Evolutionary conservation across 106 monocot genomes (phyloP).

Genomic region (Dactylorhiza incarnata): DNA sequence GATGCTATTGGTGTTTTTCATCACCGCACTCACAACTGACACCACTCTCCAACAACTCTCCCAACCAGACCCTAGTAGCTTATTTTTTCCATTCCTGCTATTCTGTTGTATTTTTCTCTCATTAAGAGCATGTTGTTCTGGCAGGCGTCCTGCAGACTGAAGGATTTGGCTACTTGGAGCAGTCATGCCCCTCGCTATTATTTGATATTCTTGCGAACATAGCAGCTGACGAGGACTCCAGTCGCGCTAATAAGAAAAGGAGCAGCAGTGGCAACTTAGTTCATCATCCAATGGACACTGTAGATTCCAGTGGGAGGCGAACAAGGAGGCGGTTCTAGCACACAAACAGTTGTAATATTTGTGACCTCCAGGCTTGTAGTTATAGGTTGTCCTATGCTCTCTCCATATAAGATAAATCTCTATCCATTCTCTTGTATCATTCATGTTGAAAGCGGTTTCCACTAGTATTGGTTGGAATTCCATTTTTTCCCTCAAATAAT

Average conservation of each 20-base stretch:
- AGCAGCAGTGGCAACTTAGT: constrained; percentile 33
- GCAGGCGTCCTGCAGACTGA: constrained; percentile 88
- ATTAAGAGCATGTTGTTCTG: constrained; percentile 17
- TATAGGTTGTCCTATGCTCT: neutral
- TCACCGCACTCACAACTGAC: no score
- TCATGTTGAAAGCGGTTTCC: neutral
- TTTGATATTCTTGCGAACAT: constrained; percentile 61
- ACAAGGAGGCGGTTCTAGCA: constrained; percentile 40
- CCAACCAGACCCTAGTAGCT: neutral
- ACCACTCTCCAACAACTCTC: no score
- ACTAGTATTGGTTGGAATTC: neutral
- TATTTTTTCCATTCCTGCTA: neutral
- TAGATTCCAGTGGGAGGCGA: constrained; percentile 43
- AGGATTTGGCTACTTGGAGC: constrained; percentile 60
- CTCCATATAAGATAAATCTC: neutral
- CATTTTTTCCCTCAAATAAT: neutral
- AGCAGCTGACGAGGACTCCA: constrained; percentile 53
- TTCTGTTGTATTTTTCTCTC: neutral
- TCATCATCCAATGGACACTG: constrained; percentile 24
- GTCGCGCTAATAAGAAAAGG: constrained; percentile 25
- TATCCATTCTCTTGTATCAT: neutral
- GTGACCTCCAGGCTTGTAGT: neutral
- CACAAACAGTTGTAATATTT: neutral
- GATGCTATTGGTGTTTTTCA: no score
- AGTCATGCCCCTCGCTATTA: constrained; percentile 54